Conservation (phyloP, 108 stramenopile species). For the Thalassiosira profunda region DNA sequence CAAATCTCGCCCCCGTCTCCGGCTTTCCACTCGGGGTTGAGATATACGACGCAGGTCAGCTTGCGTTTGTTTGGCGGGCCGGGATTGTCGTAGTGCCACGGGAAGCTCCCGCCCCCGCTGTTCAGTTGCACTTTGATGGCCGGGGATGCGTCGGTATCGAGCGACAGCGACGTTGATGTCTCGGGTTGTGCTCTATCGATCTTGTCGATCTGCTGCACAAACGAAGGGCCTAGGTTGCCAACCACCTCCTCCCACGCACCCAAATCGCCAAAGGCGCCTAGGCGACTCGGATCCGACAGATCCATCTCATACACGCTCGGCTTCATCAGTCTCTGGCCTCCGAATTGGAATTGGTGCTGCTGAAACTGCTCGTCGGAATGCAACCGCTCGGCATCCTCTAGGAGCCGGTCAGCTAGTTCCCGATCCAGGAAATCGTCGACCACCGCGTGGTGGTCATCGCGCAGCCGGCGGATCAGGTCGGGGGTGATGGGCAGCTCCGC, state of each 20-base stretch:
- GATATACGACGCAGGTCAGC: slow-evolving; percentile 49
- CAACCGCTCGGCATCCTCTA: slow-evolving; percentile 17
- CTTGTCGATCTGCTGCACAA: slow-evolving; percentile 18
- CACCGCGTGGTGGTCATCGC: slow-evolving; percentile 3
- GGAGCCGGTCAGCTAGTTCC: slow-evolving; percentile 10
- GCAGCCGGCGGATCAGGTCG: slow-evolving; percentile 10
- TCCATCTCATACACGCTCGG: slow-evolving; percentile 37
- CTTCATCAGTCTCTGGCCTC: slow-evolving; percentile 17
- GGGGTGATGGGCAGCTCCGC: slow-evolving; percentile 3
- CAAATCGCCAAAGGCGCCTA: not conserved
- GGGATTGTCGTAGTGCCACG: slow-evolving; percentile 44
- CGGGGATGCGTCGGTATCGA: slow-evolving; percentile 10
- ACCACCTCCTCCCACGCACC: slow-evolving; percentile 23
- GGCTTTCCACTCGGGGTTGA: slow-evolving; percentile 43
- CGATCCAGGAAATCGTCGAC: slow-evolving; percentile 23
- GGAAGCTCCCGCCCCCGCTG: slow-evolving; percentile 30
- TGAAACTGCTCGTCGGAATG: slow-evolving; percentile 9
- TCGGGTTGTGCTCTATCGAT: slow-evolving; percentile 10
- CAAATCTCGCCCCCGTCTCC: slow-evolving; percentile 49
- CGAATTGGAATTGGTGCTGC: slow-evolving; percentile 40
- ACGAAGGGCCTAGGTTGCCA: slow-evolving; percentile 17
- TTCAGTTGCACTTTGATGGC: slow-evolving; percentile 40
- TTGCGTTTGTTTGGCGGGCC: slow-evolving; percentile 38
- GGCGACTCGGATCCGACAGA: slow-evolving; percentile 1
- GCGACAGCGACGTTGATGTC: not conserved